Evolutionary conservation across 371 early-diverging fungal genomes (phyloP).

Genomic region (Apophysomyces ossiformis): DNA sequence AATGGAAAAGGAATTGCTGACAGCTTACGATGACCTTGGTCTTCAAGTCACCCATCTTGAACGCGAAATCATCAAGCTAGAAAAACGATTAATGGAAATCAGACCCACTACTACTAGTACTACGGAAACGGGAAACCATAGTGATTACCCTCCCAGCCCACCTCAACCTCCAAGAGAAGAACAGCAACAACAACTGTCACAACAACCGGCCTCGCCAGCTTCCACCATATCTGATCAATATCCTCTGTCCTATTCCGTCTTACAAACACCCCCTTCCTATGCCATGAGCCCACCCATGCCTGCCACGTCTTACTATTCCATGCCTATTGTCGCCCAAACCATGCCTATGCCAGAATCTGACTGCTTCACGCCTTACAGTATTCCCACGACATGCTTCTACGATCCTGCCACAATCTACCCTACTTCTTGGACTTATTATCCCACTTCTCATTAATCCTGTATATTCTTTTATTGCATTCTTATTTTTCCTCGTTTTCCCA

Average conservation of each 20-base stretch:
- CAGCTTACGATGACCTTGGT: slow-evolving; percentile 50
- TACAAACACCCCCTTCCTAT: background rate
- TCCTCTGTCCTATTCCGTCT: background rate
- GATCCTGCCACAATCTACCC: background rate
- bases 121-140: background rate
- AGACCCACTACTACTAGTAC: background rate
- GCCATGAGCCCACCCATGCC: background rate
- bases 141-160: background rate
- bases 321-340: background rate
- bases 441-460: background rate
- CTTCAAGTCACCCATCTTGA: slow-evolving; percentile 47
- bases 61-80: slow-evolving; percentile 38
- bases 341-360: slow-evolving; percentile 6
- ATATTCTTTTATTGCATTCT: background rate
- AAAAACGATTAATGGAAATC: slow-evolving; percentile 28
- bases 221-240: slow-evolving; percentile 4
- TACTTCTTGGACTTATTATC: background rate
- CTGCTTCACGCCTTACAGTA: slow-evolving; percentile 3
- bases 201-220: background rate
- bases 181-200: too few species aligned
- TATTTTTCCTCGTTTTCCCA: background rate
- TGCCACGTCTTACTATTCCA: background rate
- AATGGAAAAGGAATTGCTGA: slow-evolving; percentile 48
- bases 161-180: background rate
- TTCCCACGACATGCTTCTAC: background rate